Evolutionary conservation across 495 filamentous ascomycete genomes (phyloP), one percentile per base, ranked within the genome.

Genomic region (Hamigera avellanea): DNA sequence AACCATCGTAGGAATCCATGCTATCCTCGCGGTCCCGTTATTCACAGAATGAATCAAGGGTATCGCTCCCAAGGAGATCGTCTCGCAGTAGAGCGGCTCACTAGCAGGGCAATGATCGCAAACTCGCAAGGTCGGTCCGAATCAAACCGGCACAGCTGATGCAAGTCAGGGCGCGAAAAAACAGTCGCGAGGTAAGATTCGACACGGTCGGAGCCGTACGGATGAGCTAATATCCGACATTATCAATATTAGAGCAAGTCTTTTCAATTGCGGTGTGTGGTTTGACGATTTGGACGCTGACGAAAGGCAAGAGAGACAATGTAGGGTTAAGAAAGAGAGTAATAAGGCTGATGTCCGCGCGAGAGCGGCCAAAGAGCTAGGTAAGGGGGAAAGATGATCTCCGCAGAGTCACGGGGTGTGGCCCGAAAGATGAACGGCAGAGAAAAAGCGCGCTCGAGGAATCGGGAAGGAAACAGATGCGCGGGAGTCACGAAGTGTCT

Each of bases 1-100:
- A 59, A 13, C 42, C 46, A 37, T 66, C 62, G 31, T 66, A 68
- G 0, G 64, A 59, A 49, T 68, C 64, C 64, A 68, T 68, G 8
- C 17, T 18, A 16, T 32, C 5, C 4, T 5, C 21, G 21, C 21
- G 9, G 21, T 5, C 5, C 21, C 21, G 21, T 23, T 23, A 9
- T 23, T 23, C 21, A 23, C 21, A 23, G 9, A 23, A 23, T 9
- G 21, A n/a, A n/a, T n/a, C n/a, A n/a, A n/a, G n/a, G n/a, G n/a
- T n/a, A 21, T 40, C 23, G 40, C 25, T 27, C 30, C 26, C 19
- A 41, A 28, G 33, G 35, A 10, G 28, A 32, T 27, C n/a, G n/a
- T n/a, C n/a, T n/a, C n/a, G n/a, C n/a, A n/a, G n/a, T n/a, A 19
- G 26, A 32, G 17, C 21, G 9, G 21, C 21, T 5, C 21, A 9